Percentiles rank a stretch among this genome's conserved stretches.
Conservation (phyloP, 202 grass and related monocot genomes). For the Musa balbisiana region DNA sequence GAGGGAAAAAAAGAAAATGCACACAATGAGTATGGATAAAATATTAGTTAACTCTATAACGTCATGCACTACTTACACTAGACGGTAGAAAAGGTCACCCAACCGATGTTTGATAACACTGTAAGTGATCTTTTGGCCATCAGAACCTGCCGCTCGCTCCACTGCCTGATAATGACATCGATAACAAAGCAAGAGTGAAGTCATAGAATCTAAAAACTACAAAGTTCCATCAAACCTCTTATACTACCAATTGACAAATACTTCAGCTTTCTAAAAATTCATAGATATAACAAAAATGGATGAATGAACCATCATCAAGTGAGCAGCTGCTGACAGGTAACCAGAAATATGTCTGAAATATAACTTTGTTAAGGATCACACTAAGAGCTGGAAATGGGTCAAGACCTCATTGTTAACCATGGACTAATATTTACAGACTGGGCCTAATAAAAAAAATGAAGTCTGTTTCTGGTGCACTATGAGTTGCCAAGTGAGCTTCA, state of each 20-base stretch:
- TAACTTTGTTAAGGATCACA: too few relatives aligned
- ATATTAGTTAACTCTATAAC: not conserved
- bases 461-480: too few relatives aligned
- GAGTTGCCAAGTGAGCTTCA: not conserved
- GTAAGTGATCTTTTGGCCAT: slow-evolving; percentile 97
- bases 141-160: slow-evolving; percentile 66
- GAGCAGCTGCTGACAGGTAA: too few relatives aligned
- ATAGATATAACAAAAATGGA: too few relatives aligned
- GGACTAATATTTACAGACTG: too few relatives aligned
- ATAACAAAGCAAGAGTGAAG: slow-evolving; percentile 3
- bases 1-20: not conserved
- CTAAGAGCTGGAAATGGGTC: too few relatives aligned
- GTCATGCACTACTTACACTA: slow-evolving; percentile 59
- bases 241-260: too few relatives aligned
- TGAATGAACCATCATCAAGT: too few relatives aligned
- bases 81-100: slow-evolving; percentile 82
- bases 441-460: too few relatives aligned
- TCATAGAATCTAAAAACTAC: not conserved
- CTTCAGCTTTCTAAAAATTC: too few relatives aligned
- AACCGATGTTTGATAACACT: slow-evolving; percentile 76
- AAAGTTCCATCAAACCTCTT: not conserved
- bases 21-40: not conserved
- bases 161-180: slow-evolving; percentile 46
- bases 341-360: too few relatives aligned
- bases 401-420: too few relatives aligned